Evolutionary conservation across 106 monocot species (phyloP).

Genomic region (Allium cepa): DNA sequence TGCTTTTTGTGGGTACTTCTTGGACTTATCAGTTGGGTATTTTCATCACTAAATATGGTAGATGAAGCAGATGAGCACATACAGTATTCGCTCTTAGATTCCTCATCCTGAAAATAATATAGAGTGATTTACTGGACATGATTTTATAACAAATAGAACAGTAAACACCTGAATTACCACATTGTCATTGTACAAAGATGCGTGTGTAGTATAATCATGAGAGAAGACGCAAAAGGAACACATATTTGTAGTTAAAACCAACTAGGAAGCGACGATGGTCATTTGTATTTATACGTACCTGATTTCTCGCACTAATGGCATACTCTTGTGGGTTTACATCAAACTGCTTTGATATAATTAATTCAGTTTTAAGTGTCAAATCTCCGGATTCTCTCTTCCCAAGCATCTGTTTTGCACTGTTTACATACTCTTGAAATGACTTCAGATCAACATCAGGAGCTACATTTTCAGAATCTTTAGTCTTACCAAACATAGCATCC

Average conservation of each 20-base stretch:
- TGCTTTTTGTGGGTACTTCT: constrained; percentile 1
- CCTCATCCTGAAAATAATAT: constrained; percentile 24
- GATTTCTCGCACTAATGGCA: not conserved
- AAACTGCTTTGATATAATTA: not conserved
- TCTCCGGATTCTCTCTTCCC: constrained; percentile 8
- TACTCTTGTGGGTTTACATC: not conserved
- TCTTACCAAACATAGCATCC: constrained; percentile 12
- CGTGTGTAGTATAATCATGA: too few species aligned
- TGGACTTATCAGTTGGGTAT: constrained; percentile 16
- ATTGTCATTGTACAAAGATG: too few species aligned
- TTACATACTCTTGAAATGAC: constrained; percentile 27
- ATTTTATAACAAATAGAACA: not conserved
- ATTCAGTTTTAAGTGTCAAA: constrained; percentile 6
- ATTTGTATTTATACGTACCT: not conserved
- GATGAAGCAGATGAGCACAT: constrained; percentile 9
- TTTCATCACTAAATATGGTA: constrained; percentile 19
- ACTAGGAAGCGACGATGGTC: too few species aligned
- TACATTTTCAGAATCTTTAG: constrained; percentile 14
- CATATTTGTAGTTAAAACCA: too few species aligned
- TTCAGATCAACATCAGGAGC: constrained; percentile 16
- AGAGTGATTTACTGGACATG: not conserved
- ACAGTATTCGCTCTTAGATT: constrained; percentile 2
- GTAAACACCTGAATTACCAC: too few species aligned
- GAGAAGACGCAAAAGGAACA: too few species aligned
- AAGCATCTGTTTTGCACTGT: constrained; percentile 32